Evolutionary conservation across 495 filamentous ascomycete genomes (phyloP).

Genomic region (Podospora australis): DNA sequence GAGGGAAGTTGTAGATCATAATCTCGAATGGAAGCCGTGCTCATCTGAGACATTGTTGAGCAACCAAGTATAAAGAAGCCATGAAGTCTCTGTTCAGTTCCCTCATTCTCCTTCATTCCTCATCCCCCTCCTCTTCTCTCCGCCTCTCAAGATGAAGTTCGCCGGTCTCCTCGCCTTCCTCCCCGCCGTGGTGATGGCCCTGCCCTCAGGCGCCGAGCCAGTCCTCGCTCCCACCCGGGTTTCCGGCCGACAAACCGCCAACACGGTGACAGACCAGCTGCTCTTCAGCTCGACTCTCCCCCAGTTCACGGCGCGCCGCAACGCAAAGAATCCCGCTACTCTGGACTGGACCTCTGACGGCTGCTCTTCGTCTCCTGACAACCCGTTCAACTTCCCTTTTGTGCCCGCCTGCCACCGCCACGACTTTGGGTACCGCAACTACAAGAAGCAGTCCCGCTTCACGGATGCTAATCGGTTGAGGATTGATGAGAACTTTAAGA

Average conservation of each 20-base stretch:
- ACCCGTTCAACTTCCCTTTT: constrained; percentile 42
- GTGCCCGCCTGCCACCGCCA: constrained; percentile 37
- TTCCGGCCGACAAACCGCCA: constrained; percentile 5
- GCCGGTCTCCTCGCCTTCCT: constrained; percentile 20
- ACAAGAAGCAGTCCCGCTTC: constrained; percentile 35
- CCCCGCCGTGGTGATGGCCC: constrained; percentile 10
- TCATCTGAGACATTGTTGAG: no score
- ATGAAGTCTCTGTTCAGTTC: background rate
- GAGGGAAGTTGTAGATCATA: no score
- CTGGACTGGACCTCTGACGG: constrained; percentile 39
- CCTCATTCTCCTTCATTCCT: background rate
- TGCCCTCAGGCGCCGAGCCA: constrained; percentile 9
- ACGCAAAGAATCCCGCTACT: constrained; percentile 23
- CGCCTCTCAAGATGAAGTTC: constrained; percentile 26
- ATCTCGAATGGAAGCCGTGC: no score
- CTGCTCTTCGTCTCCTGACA: constrained; percentile 38
- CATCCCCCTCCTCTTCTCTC: constrained; percentile 1
- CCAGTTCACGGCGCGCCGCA: constrained; percentile 24
- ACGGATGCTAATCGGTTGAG: constrained; percentile 22
- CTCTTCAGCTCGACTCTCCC: constrained; percentile 29
- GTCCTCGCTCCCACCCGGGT: background rate
- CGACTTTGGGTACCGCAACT: constrained; percentile 47
- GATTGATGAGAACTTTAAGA: constrained; percentile 41
- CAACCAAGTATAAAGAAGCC: background rate
- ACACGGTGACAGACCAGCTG: constrained; percentile 29